Conservation (phyloP, 768 basidiomycete species). For the Candolleomyces eurysporus region DNA sequence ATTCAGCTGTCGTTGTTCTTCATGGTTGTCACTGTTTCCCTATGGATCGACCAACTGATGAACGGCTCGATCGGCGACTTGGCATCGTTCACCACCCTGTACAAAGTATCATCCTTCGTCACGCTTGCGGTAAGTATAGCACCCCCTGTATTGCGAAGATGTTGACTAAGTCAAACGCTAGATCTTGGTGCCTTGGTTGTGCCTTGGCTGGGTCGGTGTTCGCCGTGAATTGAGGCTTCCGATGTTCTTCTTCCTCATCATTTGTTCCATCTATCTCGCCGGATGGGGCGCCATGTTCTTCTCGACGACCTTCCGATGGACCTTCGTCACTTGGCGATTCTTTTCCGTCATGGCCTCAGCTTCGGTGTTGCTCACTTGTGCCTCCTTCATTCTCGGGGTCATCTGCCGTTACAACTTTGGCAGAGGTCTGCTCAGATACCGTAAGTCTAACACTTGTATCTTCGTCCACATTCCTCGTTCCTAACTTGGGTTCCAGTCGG, state of each 20-base stretch:
- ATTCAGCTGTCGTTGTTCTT: slow-evolving; percentile 81
- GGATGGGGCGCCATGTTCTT: slow-evolving; percentile 76
- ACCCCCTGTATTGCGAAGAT: background rate
- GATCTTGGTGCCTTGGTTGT: slow-evolving; percentile 70
- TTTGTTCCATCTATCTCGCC: slow-evolving; percentile 59
- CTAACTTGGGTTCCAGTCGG: slow-evolving; percentile 41
- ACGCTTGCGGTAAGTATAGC: slow-evolving; percentile 55
- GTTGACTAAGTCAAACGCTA: slow-evolving; percentile 24
- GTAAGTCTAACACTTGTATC: slow-evolving; percentile 41
- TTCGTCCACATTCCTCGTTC: slow-evolving; percentile 10
- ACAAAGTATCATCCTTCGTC: slow-evolving; percentile 53
- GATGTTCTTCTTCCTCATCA: slow-evolving; percentile 61
- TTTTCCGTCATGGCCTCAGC: slow-evolving; percentile 61
- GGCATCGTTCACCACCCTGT: slow-evolving; percentile 42
- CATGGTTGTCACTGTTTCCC: slow-evolving; percentile 61
- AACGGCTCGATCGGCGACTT: slow-evolving; percentile 62
- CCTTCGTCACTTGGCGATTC: slow-evolving; percentile 71
- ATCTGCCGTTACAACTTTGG: slow-evolving; percentile 75
- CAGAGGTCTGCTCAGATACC: slow-evolving; percentile 64
- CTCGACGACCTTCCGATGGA: slow-evolving; percentile 72
- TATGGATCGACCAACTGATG: slow-evolving; percentile 78
- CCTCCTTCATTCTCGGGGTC: slow-evolving; percentile 59
- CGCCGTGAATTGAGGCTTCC: slow-evolving; percentile 59
- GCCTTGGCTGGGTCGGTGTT: slow-evolving; percentile 73
- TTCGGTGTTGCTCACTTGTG: slow-evolving; percentile 55